Conservation (phyloP, 2,329 filamentous ascomycete species). For the Claviceps sp. region DNA sequence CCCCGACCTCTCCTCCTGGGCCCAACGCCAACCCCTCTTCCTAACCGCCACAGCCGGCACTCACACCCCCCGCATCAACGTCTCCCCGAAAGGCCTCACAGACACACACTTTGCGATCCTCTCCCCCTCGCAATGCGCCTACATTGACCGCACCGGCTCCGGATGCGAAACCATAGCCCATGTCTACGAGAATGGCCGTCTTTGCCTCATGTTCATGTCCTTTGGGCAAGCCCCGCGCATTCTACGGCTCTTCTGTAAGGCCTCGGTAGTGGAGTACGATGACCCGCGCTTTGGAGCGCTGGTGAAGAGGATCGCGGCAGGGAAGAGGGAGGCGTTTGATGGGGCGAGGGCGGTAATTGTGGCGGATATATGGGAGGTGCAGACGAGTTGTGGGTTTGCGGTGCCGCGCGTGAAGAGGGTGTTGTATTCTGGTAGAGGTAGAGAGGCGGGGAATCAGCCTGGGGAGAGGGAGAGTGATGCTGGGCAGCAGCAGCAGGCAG, state of each 20-base stretch:
- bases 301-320: conserved; percentile 29
- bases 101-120: conserved; percentile 49
- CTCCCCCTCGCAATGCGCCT: conserved; percentile 45
- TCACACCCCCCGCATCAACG: conserved; percentile 55
- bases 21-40: conserved; percentile 56
- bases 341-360: conserved; percentile 47
- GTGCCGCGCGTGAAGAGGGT: conserved; percentile 39
- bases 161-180: conserved; percentile 67
- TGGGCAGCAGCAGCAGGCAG: neutral
- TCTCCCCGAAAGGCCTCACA: conserved; percentile 61
- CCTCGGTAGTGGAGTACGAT: conserved; percentile 46
- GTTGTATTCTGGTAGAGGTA: conserved; percentile 19
- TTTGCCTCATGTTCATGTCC: conserved; percentile 62
- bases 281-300: conserved; percentile 32
- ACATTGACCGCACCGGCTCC: conserved; percentile 62
- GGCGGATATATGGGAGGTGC: conserved; percentile 49
- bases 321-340: conserved; percentile 23
- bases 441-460: conserved; percentile 8
- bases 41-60: conserved; percentile 62
- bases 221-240: conserved; percentile 48
- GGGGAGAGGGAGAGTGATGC: conserved; percentile 5
- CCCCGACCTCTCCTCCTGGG: conserved; percentile 46
- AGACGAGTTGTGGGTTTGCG: conserved; percentile 54
- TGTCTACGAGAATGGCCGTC: conserved; percentile 61
- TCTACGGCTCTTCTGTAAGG: conserved; percentile 48